phyloP scores from a whole-genome alignment of 345 rosid genomes.

The Aegle marmelos region DNA sequence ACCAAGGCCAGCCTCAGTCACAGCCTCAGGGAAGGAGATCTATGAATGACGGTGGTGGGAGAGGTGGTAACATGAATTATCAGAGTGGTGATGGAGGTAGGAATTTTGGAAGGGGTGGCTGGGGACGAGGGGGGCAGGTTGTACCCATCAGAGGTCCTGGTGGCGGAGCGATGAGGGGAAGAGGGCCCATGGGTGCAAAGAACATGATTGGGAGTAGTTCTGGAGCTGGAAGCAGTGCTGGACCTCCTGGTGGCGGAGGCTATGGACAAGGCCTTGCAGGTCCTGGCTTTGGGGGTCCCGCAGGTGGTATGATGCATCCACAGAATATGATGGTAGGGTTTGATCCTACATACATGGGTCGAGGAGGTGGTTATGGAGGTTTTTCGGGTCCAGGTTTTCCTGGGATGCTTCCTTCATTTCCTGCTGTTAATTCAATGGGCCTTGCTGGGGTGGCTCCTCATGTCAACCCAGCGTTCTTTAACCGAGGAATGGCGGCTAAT shows the following conservation, averaged over 20 bases:
- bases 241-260: conserved; percentile 40
- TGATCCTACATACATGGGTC: conserved; percentile 78
- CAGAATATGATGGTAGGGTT: conserved; percentile 78
- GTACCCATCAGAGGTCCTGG: conserved; percentile 54
- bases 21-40: conserved; percentile 72
- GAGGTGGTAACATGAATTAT: conserved; percentile 67
- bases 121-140: conserved; percentile 75
- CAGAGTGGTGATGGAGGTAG: conserved; percentile 75
- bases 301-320: conserved; percentile 72
- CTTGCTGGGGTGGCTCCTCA: conserved; percentile 89
- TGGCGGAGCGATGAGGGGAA: conserved; percentile 67
- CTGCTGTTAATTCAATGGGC: conserved; percentile 72
- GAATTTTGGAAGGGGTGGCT: conserved; percentile 70
- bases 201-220: conserved; percentile 45
- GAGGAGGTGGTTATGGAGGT: conserved; percentile 76
- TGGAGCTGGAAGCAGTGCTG: conserved; percentile 40
- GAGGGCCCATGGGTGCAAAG: conserved; percentile 47
- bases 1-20: conserved; percentile 59
- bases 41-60: conserved; percentile 56
- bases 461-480: conserved; percentile 83
- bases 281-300: conserved; percentile 64
- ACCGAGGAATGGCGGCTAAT: conserved; percentile 61
- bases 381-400: conserved; percentile 75
- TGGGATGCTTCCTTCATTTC: conserved; percentile 74
- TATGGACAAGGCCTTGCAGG: conserved; percentile 73